Percentiles rank a stretch among this genome's conserved stretches.
Conservation (phyloP, 2,329 filamentous ascomycete genomes). For the Fusarium burgessii region DNA sequence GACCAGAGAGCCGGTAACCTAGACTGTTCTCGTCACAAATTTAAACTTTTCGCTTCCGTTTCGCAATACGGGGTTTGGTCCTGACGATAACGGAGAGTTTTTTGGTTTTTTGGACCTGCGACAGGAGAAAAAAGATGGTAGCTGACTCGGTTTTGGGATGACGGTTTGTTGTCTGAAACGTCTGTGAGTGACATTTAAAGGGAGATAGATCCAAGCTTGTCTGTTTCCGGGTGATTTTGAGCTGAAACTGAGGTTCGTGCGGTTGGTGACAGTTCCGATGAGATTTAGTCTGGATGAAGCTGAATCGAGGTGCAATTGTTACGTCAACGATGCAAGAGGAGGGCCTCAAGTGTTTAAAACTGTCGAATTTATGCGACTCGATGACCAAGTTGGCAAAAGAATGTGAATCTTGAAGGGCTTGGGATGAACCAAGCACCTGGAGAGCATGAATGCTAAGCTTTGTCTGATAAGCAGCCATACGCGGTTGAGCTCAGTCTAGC, state of each 20-base stretch:
- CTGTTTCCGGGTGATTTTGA: constrained; percentile 3
- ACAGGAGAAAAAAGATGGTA: not conserved
- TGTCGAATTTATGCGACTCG: not conserved
- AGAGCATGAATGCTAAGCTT: not conserved
- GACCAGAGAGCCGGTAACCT: constrained; percentile 42
- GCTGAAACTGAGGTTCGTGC: constrained; percentile 17
- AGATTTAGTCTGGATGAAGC: constrained; percentile 24
- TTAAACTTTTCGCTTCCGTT: constrained; percentile 37
- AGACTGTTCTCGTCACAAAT: constrained; percentile 24
- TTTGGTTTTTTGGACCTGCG: constrained; percentile 9
- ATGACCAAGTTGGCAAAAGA: not conserved
- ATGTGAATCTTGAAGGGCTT: not conserved
- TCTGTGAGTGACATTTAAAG: not conserved
- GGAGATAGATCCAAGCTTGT: constrained; percentile 14
- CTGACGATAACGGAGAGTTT: not conserved
- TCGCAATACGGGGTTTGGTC: constrained; percentile 33
- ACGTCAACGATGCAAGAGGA: not conserved
- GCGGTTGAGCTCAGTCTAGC: not conserved
- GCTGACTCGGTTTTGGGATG: constrained; percentile 9
- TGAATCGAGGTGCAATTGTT: not conserved
- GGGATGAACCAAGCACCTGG: not conserved
- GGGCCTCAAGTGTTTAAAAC: not conserved
- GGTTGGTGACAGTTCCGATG: not conserved
- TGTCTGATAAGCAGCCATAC: not conserved
- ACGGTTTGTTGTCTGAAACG: not conserved